These are phyloP conservation scores for Hemisphaericaspora nanyangensis DNA, from an alignment of 805 yeast species.

Conservation along the genomic window DNA sequence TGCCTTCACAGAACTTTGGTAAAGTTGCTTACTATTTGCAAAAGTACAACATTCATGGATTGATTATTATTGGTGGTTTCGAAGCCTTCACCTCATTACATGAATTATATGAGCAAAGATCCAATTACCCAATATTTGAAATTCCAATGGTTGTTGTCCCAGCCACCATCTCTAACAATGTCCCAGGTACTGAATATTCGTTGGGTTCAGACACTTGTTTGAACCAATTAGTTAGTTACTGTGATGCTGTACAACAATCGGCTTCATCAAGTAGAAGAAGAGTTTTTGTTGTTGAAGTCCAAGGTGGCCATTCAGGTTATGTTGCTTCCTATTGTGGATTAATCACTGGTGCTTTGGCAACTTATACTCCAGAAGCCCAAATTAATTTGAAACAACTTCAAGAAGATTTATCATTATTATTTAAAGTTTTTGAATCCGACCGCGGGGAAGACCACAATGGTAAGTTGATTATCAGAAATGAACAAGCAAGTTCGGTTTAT, in stretches of 20 bases:
- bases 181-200: conserved; percentile 79
- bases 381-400: conserved; percentile 57
- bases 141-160: conserved; percentile 79
- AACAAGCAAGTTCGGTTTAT: conserved; percentile 64
- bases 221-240: conserved; percentile 64
- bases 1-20: conserved; percentile 68
- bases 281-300: conserved; percentile 77
- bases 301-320: conserved; percentile 82
- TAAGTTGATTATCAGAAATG: conserved; percentile 63
- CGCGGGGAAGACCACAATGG: conserved; percentile 68
- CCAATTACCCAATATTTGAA: conserved; percentile 63
- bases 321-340: conserved; percentile 68
- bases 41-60: conserved; percentile 64
- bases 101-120: conserved; percentile 58
- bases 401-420: conserved; percentile 60
- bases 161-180: conserved; percentile 76
- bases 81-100: conserved; percentile 73
- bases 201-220: conserved; percentile 74
- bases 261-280: conserved; percentile 78
- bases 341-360: conserved; percentile 68
- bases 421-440: conserved; percentile 55
- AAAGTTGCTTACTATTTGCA: conserved; percentile 69
- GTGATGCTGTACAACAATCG: conserved; percentile 75
- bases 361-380: conserved; percentile 74
- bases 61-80: conserved; percentile 76